These are phyloP conservation scores for Tetrahymena thermophila DNA, from an alignment of 73 alveolate species.

Conservation along the genomic window DNA sequence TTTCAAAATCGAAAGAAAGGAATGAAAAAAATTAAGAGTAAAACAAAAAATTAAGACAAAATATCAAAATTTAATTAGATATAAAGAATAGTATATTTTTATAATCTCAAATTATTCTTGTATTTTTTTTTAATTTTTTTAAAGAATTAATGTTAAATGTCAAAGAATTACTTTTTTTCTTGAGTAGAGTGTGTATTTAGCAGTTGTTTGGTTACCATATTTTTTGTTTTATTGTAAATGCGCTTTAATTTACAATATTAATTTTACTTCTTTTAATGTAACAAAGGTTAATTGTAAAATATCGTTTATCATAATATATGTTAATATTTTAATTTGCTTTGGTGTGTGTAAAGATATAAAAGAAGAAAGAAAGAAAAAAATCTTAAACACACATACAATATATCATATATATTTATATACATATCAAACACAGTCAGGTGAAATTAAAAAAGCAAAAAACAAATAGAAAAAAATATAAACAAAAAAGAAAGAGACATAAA, in stretches of 20 bases:
- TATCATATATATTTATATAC: too few species aligned
- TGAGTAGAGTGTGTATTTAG: background rate
- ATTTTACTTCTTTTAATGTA: background rate
- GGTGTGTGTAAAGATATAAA: background rate
- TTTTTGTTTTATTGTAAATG: background rate
- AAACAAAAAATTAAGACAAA: background rate
- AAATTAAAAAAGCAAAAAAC: background rate
- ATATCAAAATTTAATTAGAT: background rate
- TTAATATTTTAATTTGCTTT: background rate
- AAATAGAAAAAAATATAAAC: too few species aligned
- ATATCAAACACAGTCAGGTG: background rate
- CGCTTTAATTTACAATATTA: too few species aligned
- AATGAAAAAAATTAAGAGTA: background rate
- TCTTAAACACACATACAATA: too few species aligned
- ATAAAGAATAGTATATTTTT: background rate
- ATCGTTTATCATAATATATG: background rate
- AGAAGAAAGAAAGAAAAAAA: too few species aligned
- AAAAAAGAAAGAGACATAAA: background rate
- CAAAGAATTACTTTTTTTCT: too few species aligned
- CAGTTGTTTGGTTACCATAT: background rate
- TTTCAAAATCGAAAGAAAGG: background rate
- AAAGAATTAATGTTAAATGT: too few species aligned
- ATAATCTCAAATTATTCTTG: too few species aligned
- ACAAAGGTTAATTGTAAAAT: background rate
- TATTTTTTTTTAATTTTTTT: too few species aligned